A percentile compares a stretch with the other conserved stretches of the same genome.
These are phyloP conservation scores for Pestalotiopsis sp. DNA, from an alignment of 2,329 filamentous ascomycete genomes.

Conservation along the genomic window DNA sequence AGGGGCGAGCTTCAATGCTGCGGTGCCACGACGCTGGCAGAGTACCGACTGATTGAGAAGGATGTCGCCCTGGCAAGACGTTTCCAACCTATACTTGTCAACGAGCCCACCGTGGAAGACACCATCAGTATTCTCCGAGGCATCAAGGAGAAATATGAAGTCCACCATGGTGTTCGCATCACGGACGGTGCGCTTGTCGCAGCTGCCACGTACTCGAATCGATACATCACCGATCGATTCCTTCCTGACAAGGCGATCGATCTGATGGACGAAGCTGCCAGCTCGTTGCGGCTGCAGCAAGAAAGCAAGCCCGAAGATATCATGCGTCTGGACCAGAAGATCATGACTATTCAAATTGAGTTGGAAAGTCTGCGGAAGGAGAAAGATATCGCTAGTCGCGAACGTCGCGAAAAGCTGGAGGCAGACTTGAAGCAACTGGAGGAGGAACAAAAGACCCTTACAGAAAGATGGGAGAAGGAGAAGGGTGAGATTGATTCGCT, in stretches of 20 bases:
- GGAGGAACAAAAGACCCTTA: constrained; percentile 74
- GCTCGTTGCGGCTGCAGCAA: constrained; percentile 86
- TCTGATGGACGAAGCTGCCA: constrained; percentile 92
- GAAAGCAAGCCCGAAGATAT: constrained; percentile 97
- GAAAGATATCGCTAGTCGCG: constrained; percentile 84
- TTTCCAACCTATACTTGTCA: constrained; percentile 94
- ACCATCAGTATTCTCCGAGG: constrained; percentile 94
- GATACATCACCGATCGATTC: constrained; percentile 95
- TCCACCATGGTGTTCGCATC: constrained; percentile 94
- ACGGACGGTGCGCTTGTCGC: constrained; percentile 91
- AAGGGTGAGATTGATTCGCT: constrained; percentile 81
- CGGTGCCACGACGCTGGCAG: constrained; percentile 88
- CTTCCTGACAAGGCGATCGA: constrained; percentile 97
- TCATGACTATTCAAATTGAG: constrained; percentile 16
- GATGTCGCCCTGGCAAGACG: constrained; percentile 89
- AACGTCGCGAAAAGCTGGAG: constrained; percentile 85
- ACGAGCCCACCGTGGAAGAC: constrained; percentile 86
- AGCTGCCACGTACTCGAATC: constrained; percentile 88
- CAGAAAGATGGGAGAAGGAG: constrained; percentile 87
- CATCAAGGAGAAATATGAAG: constrained; percentile 97
- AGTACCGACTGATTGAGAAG: constrained; percentile 94
- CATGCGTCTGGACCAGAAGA: constrained; percentile 43
- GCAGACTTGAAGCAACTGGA: constrained; percentile 74
- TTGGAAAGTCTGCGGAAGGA: constrained; percentile 84
- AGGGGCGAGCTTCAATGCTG: constrained; percentile 93